phyloP scores from a whole-genome alignment of 345 rosid species.

The Heritiera littoralis region DNA sequence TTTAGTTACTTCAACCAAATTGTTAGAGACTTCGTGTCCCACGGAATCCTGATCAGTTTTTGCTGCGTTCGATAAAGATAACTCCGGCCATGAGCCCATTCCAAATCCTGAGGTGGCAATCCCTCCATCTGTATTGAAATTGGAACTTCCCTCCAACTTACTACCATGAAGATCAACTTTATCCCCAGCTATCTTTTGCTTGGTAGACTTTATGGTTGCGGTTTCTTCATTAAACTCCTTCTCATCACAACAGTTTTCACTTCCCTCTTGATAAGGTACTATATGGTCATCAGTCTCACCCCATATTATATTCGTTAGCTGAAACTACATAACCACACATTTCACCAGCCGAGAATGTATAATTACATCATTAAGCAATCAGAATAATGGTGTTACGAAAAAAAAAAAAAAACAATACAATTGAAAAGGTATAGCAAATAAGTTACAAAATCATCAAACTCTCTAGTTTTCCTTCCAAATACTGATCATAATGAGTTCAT shows the following conservation, averaged over 20 bases:
- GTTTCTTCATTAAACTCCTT: slow-evolving; percentile 53
- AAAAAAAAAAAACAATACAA: neutral
- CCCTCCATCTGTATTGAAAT: slow-evolving; percentile 41
- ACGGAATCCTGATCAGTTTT: slow-evolving; percentile 48
- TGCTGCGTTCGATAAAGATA: slow-evolving; percentile 46
- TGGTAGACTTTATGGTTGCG: slow-evolving; percentile 37
- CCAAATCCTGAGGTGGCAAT: slow-evolving; percentile 46
- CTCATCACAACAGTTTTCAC: slow-evolving; percentile 47
- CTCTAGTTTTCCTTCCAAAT: neutral
- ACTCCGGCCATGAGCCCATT: slow-evolving; percentile 58
- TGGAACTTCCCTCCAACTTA: slow-evolving; percentile 49
- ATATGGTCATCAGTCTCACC: slow-evolving; percentile 78
- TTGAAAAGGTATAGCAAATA: neutral
- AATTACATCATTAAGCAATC: neutral
- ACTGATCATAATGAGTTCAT: neutral
- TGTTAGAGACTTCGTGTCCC: slow-evolving; percentile 46
- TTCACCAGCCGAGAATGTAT: slow-evolving; percentile 17
- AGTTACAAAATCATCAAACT: neutral
- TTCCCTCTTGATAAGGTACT: slow-evolving; percentile 64
- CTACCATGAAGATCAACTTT: slow-evolving; percentile 43
- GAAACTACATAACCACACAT: slow-evolving; percentile 34
- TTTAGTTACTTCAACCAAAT: slow-evolving; percentile 46
- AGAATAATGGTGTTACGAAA: neutral
- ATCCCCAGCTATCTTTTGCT: slow-evolving; percentile 41
- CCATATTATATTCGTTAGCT: slow-evolving; percentile 92